Conservation (phyloP, 768 basidiomycete species). For the Mycena vulgaris region DNA sequence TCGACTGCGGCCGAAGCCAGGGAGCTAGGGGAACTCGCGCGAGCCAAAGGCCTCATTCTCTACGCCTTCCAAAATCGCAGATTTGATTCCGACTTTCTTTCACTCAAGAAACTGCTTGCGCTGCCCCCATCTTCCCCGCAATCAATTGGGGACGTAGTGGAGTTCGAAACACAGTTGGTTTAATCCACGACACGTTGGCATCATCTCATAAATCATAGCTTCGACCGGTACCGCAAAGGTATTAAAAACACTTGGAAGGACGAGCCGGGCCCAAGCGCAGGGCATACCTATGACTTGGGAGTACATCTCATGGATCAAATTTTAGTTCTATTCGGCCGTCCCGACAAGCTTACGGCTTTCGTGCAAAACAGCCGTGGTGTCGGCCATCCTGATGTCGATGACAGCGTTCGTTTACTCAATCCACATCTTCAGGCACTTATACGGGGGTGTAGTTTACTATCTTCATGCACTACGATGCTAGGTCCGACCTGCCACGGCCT, state of each 20-base stretch:
- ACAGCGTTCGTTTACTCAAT: conserved; percentile 62
- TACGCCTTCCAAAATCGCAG: conserved; percentile 84
- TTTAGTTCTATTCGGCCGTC: conserved; percentile 82
- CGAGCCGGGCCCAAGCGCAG: conserved; percentile 69
- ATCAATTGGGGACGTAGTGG: conserved; percentile 73
- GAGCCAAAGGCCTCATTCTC: conserved; percentile 71
- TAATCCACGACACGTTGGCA: neutral
- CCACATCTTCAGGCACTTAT: neutral
- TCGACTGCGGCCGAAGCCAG: conserved; percentile 70
- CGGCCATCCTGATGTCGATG: conserved; percentile 76
- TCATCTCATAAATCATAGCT: conserved; percentile 56
- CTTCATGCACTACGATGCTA: conserved; percentile 64
- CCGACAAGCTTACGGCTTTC: conserved; percentile 76
- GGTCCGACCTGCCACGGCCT: conserved; percentile 61
- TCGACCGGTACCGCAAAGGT: conserved; percentile 79
- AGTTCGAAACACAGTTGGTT: conserved; percentile 83
- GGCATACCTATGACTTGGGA: conserved; percentile 79
- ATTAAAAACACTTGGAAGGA: conserved; percentile 89
- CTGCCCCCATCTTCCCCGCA: conserved; percentile 66
- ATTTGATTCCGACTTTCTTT: conserved; percentile 85
- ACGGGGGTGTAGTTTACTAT: conserved; percentile 63
- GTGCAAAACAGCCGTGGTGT: conserved; percentile 79
- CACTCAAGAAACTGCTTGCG: conserved; percentile 71
- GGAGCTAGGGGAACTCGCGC: conserved; percentile 74
- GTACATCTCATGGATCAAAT: conserved; percentile 25